phyloP scores from a whole-genome alignment of 352 stramenopile genomes.

The Globisporangium lucens region DNA sequence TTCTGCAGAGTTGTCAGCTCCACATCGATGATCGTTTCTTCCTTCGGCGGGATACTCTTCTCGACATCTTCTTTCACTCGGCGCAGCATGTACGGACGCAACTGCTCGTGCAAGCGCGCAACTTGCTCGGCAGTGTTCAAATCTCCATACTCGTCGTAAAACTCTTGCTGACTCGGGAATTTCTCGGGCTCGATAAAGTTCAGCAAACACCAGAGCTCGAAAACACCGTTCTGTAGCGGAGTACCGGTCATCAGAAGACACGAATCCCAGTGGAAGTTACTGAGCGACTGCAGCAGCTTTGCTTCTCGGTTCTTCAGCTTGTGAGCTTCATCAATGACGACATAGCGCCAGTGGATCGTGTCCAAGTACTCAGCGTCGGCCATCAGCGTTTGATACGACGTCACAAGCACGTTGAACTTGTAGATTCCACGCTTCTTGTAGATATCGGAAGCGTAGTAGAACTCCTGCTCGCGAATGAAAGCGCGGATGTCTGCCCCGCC shows the following conservation, averaged over 20 bases:
- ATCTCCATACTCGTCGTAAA: slow-evolving; percentile 96
- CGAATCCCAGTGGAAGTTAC: slow-evolving; percentile 80
- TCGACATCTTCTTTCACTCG: slow-evolving; percentile 99
- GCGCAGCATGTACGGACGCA: slow-evolving; percentile 98
- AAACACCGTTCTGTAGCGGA: slow-evolving; percentile 98
- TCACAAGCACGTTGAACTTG: slow-evolving; percentile 97
- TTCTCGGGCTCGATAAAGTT: slow-evolving; percentile 97
- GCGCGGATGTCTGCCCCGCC: slow-evolving; percentile 88
- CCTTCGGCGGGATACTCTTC: slow-evolving; percentile 98
- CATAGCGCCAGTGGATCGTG: slow-evolving; percentile 93
- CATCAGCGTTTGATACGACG: slow-evolving; percentile 96
- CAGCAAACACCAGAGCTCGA: slow-evolving; percentile 99
- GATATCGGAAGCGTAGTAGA: slow-evolving; percentile 90
- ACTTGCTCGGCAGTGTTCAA: slow-evolving; percentile 96
- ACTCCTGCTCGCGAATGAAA: slow-evolving; percentile 96
- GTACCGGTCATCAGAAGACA: slow-evolving; percentile 97
- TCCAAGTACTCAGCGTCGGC: slow-evolving; percentile 92
- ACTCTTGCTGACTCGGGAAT: slow-evolving; percentile 94
- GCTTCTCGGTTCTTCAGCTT: slow-evolving; percentile 98
- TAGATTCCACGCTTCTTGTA: slow-evolving; percentile 78
- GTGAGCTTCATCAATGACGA: slow-evolving; percentile 99
- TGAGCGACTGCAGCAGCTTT: slow-evolving; percentile 91
- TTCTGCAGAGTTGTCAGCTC: slow-evolving; percentile 99
- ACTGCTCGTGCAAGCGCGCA: slow-evolving; percentile 93
- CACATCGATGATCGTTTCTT: slow-evolving; percentile 99